phyloP scores from a whole-genome alignment of 192 early-diverging fungal species.

The Paraglomus brasilianum region DNA sequence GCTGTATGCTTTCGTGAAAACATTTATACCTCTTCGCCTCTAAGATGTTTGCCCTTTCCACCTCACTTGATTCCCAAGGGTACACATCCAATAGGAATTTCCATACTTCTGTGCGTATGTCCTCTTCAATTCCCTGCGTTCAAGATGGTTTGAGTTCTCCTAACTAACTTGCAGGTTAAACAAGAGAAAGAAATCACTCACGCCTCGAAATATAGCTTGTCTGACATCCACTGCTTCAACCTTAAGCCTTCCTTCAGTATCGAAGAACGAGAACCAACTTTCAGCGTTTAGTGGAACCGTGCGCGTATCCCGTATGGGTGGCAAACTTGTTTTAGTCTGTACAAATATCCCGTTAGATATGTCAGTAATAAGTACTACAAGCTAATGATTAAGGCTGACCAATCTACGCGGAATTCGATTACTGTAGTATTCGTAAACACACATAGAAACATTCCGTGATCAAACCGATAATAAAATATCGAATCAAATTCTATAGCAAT shows the following conservation, averaged over 20 bases:
- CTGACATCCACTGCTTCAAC: slow-evolving; percentile 53
- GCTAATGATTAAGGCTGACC: neutral
- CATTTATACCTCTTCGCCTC: slow-evolving; percentile 49
- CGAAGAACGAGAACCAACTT: slow-evolving; percentile 74
- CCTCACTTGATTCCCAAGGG: slow-evolving; percentile 77
- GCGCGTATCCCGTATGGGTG: slow-evolving; percentile 49
- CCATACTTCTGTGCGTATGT: slow-evolving; percentile 83
- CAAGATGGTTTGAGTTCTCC: no score
- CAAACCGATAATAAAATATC: neutral
- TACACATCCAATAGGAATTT: slow-evolving; percentile 84
- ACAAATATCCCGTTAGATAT: neutral
- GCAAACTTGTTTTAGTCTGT: slow-evolving; percentile 46
- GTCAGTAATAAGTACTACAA: slow-evolving; percentile 1
- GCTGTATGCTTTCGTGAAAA: neutral
- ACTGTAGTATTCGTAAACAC: neutral
- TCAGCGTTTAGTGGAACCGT: slow-evolving; percentile 57
- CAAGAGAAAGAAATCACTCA: slow-evolving; percentile 1
- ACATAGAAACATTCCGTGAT: neutral
- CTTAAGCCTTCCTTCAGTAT: slow-evolving; percentile 47
- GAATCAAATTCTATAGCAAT: neutral
- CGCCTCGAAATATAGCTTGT: slow-evolving; percentile 63
- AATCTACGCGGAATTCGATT: neutral
- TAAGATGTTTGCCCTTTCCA: slow-evolving; percentile 61
- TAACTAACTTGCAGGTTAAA: no score
- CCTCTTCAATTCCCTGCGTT: slow-evolving; percentile 67